Evolutionary conservation across 2,329 filamentous ascomycete species (phyloP).

Genomic region (Colletotrichum cuscutae): DNA sequence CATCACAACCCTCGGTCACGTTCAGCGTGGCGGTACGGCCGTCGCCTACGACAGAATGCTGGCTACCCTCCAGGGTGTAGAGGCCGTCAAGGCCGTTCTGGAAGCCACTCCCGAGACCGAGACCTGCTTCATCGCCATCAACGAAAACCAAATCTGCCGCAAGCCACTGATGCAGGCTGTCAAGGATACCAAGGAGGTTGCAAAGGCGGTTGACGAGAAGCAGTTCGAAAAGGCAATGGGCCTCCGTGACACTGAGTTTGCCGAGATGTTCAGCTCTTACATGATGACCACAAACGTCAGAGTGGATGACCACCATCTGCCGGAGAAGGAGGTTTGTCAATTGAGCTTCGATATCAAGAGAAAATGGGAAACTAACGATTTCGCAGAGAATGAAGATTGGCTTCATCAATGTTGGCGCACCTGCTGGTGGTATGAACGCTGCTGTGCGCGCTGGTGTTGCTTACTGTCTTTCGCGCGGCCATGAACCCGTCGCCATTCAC

Average conservation of each 20-base stretch:
- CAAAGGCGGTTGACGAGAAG: constrained; percentile 82
- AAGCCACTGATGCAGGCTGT: constrained; percentile 92
- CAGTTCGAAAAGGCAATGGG: constrained; percentile 90
- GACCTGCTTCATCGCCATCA: constrained; percentile 95
- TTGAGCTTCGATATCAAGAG: no score
- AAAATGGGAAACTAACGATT: constrained; percentile 41
- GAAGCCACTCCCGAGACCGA: constrained; percentile 89
- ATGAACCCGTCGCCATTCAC: constrained; percentile 91
- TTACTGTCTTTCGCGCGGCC: constrained; percentile 91
- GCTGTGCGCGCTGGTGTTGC: constrained; percentile 93
- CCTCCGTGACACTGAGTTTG: constrained; percentile 91
- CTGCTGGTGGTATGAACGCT: constrained; percentile 97
- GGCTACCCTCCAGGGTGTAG: constrained; percentile 90
- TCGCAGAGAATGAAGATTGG: constrained; percentile 86
- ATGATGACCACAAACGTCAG: constrained; percentile 89
- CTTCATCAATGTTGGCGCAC: constrained; percentile 96
- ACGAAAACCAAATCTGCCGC: constrained; percentile 96
- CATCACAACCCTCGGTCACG: constrained; percentile 94
- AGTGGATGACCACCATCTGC: constrained; percentile 73
- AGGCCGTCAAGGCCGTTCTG: constrained; percentile 91
- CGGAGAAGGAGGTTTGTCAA: constrained; percentile 73
- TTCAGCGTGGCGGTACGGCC: constrained; percentile 93
- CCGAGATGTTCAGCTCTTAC: constrained; percentile 91
- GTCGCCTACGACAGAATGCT: constrained; percentile 96
- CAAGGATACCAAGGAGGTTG: constrained; percentile 83